Evolutionary conservation across 305 asterid genomes (phyloP), one percentile per base, ranked within the genome.

Genomic region (Lippia alba): DNA sequence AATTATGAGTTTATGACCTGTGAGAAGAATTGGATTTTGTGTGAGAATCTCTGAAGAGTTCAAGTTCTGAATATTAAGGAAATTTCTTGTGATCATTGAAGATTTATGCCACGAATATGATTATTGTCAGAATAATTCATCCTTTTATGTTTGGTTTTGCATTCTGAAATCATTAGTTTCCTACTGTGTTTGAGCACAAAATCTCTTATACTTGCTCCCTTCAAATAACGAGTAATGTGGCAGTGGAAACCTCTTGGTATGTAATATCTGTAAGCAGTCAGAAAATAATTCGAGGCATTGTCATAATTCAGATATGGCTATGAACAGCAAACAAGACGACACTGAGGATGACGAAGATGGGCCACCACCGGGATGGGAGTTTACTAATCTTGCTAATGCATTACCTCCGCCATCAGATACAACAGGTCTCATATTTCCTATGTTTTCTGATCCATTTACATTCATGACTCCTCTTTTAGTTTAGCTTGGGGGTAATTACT

Each of bases 351-450:
- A 84, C 24, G 91, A 85, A 24, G 92, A 82, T 71, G 91, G 96
- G 39, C 96, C 95, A 0, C 96, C 97, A 54, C 91, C 92, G 9
- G 96, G 93, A 61, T 84, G 91, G 96, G 82, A 81, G 60, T 56
- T 81, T 48, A 45, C 64, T 73, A 56, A 71, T 51, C 84, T 79
- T 64, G 81, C 57, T 63, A 70, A 78, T 68, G 81, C 82, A 49
- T 66, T 79, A 64, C 83, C 87, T 55, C 63, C 46, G 10, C 57
- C 76, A 49, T 57, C 85, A 58, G 33, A 24, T 54, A 50, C 76
- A 39, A 24, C 83, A 78, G 87, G 91, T 85, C 53, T 55, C 46
- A 6, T 36, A 71, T 53, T 53, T 60, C 24, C 34, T 62, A 45
- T 64, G 1, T 16, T 18, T 41, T 54, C 39, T 40, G 11, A 64